Base-by-base conservation (phyloP, 371 early-diverging fungal species). In the Saksenaea oblongispora region DNA sequence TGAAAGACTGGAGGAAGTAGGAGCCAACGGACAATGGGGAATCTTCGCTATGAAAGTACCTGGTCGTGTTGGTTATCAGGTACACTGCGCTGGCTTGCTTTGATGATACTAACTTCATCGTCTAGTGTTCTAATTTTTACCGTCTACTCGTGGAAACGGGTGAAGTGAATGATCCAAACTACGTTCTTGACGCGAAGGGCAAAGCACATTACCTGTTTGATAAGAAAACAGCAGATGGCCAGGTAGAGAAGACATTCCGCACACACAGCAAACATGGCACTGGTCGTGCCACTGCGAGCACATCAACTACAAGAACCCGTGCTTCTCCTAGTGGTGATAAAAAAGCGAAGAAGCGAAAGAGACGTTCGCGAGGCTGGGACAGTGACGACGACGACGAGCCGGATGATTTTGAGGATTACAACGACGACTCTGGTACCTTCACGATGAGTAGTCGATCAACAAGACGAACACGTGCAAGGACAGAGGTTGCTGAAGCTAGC, bases 1-100 rank as follows among this genome's bases (percentile, higher is more conserved):
- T 65, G 71, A 85, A 31, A 83, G 95, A 34, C 72, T 96, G 55
- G 67, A 75, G 35, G 93, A 95, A 70, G 80, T 92, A 18, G 96
- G 96, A 9, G 91, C 95, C 18, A 91, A 93, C 65, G 93, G 93
- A 13, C 95, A 96, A 71, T 96, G 96, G 95, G 95, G 96, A 11
- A 83, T 95, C 34, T 96, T 96, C 69, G 93, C 95, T 22, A 94
- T 92, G 86, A 80, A 91, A 1, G 93, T 96, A 42, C 95, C 96
- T 4, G 96, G 96, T 27, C 87, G 96, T 28, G 96, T 96, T 15
- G 96, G 96, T 2, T 96, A 96, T 74, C 96, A 93, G 82, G 93
- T 89, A 81, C 51, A 10, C 13, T 3, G 17, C 5, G 36, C 4
- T 31, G 10, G 13, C 11, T 9, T 27, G n/a, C 26, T 41, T 13